These are phyloP conservation scores for Saccharomyces kudriavzevii DNA, from an alignment of 805 yeast species.

Conservation along the genomic window DNA sequence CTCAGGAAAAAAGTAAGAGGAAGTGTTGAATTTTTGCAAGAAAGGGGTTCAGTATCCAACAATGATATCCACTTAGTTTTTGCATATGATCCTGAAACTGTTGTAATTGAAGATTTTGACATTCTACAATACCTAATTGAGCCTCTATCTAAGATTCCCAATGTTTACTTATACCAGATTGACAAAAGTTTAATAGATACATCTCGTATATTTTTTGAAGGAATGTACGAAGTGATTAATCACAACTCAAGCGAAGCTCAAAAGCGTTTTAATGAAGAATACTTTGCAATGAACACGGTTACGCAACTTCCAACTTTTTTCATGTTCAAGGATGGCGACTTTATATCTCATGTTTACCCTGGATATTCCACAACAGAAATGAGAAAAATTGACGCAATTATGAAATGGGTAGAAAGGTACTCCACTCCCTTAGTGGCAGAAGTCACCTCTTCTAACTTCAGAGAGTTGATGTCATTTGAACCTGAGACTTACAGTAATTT, in stretches of 20 bases:
- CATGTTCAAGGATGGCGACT: constrained; percentile 49
- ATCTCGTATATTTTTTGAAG: constrained; percentile 33
- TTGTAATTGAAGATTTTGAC: constrained; percentile 49
- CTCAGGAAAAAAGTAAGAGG: constrained; percentile 11
- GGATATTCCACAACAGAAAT: constrained; percentile 58
- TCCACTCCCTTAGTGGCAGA: constrained; percentile 48
- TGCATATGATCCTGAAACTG: constrained; percentile 42
- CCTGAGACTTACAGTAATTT: constrained; percentile 15
- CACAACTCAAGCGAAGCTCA: constrained; percentile 32
- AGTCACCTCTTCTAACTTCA: constrained; percentile 34
- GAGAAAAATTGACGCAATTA: constrained; percentile 41
- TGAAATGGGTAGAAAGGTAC: constrained; percentile 42
- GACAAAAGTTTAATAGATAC: constrained; percentile 38
- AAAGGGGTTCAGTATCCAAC: constrained; percentile 14
- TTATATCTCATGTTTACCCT: constrained; percentile 46
- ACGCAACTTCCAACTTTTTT: constrained; percentile 57
- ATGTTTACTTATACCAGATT: constrained; percentile 46
- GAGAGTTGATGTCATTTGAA: constrained; percentile 10
- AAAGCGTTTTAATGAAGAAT: constrained; percentile 36
- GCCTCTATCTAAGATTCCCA: constrained; percentile 50
- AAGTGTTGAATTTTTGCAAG: constrained; percentile 9
- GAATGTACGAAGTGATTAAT: constrained; percentile 38
- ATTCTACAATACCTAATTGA: constrained; percentile 54
- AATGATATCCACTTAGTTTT: constrained; percentile 41
- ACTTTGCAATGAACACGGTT: constrained; percentile 43